Conservation (phyloP, 805 yeast genomes). For the Deakozyma indianensis region DNA sequence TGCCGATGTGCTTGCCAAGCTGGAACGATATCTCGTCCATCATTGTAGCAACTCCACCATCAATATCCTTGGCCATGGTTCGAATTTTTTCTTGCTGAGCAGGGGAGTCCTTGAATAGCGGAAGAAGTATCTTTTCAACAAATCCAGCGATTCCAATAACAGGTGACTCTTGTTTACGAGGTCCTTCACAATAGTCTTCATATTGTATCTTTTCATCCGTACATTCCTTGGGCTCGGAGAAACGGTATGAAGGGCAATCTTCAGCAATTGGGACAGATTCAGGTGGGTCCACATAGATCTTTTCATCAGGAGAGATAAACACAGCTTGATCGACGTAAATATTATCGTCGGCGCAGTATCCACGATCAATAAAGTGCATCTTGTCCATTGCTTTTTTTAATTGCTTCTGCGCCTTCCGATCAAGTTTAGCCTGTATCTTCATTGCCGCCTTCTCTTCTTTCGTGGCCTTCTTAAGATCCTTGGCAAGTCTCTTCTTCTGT, state of each 20-base stretch:
- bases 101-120: neutral
- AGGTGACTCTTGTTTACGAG: neutral
- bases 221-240: neutral
- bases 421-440: neutral
- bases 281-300: neutral
- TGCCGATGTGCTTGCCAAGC: neutral
- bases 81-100: neutral
- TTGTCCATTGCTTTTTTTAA: no score
- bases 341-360: no score
- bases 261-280: neutral
- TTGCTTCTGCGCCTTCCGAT: neutral
- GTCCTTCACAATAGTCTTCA: neutral
- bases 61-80: neutral
- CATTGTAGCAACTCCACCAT: neutral
- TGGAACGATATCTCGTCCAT: neutral
- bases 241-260: no score
- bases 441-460: neutral
- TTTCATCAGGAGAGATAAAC: neutral
- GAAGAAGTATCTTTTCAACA: neutral
- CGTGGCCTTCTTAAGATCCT: neutral
- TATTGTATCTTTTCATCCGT: neutral
- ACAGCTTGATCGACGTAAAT: neutral
- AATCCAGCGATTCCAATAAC: neutral
- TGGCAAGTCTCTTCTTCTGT: neutral
- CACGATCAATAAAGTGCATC: no score